phyloP scores from a whole-genome alignment of 2,329 filamentous ascomycete species.

The Colletotrichum truncatum region DNA sequence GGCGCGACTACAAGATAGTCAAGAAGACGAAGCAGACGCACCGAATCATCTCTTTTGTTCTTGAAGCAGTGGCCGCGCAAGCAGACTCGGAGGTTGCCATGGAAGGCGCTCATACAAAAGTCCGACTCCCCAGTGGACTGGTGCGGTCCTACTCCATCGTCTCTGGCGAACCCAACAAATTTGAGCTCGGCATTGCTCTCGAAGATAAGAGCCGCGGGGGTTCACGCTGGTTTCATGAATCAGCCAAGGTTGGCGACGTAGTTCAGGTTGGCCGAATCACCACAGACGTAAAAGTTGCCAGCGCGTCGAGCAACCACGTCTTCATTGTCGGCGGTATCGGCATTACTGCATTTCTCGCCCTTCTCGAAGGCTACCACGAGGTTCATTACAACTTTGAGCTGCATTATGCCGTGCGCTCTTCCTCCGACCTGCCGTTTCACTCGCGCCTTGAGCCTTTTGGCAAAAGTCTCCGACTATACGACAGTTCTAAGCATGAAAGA shows the following conservation, averaged over 20 bases:
- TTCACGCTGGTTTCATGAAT: slow-evolving; percentile 65
- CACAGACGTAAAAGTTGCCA: slow-evolving; percentile 53
- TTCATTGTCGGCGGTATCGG: slow-evolving; percentile 73
- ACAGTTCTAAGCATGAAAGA: slow-evolving; percentile 57
- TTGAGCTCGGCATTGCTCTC: slow-evolving; percentile 68
- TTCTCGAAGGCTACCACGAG: slow-evolving; percentile 50
- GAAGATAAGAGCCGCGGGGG: slow-evolving; percentile 66
- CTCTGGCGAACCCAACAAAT: slow-evolving; percentile 54
- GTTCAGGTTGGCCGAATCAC: slow-evolving; percentile 62
- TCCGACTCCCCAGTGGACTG: slow-evolving; percentile 66
- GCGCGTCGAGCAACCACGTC: slow-evolving; percentile 64
- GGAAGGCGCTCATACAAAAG: slow-evolving; percentile 62
- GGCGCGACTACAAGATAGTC: slow-evolving; percentile 57
- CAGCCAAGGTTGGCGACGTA: slow-evolving; percentile 54
- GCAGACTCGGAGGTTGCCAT: slow-evolving; percentile 39
- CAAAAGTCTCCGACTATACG: slow-evolving; percentile 59
- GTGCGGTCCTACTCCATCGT: slow-evolving; percentile 70
- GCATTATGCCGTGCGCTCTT: slow-evolving; percentile 66
- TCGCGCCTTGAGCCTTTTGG: slow-evolving; percentile 53
- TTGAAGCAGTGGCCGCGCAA: slow-evolving; percentile 54
- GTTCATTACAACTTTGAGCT: slow-evolving; percentile 61
- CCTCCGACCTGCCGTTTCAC: slow-evolving; percentile 63
- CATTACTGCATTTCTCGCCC: slow-evolving; percentile 69
- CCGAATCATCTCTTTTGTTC: slow-evolving; percentile 58
- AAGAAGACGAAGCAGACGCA: slow-evolving; percentile 61